phyloP scores from a whole-genome alignment of 192 early-diverging fungal genomes.

The Rhizoclosmatium globosum region DNA sequence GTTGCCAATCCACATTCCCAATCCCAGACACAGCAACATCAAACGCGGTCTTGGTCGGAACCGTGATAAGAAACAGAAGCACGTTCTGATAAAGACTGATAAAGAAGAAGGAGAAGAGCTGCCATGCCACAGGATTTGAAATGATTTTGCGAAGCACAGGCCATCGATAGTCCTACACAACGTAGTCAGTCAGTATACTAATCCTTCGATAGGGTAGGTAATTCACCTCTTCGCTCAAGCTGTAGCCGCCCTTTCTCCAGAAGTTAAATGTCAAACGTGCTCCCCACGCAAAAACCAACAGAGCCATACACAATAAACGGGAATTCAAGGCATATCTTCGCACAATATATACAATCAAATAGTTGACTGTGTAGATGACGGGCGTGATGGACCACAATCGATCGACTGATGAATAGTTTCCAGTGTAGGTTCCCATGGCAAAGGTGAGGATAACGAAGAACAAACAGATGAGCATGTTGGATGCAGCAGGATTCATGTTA shows the following conservation, averaged over 20 bases:
- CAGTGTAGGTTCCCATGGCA: neutral
- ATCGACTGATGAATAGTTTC: conserved; percentile 64
- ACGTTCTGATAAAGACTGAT: conserved; percentile 77
- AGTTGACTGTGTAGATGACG: conserved; percentile 64
- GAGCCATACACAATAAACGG: conserved; percentile 49
- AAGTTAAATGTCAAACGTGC: conserved; percentile 81
- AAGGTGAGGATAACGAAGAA: neutral
- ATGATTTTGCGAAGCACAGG: conserved; percentile 42
- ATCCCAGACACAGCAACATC: neutral
- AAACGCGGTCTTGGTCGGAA: conserved; percentile 48
- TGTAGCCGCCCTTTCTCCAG: conserved; percentile 58
- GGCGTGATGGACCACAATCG: conserved; percentile 81
- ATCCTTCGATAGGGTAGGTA: neutral
- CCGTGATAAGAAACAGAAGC: conserved; percentile 65
- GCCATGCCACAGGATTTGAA: conserved; percentile 55
- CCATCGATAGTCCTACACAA: conserved; percentile 73
- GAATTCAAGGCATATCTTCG: conserved; percentile 35
- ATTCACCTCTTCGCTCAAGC: conserved; percentile 6
- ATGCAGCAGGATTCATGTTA: neutral
- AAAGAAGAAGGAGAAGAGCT: conserved; percentile 73
- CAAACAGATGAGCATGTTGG: neutral
- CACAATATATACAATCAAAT: conserved; percentile 36
- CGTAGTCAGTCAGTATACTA: neutral
- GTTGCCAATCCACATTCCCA: conserved; percentile 5
- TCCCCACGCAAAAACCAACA: conserved; percentile 75